Base-by-base conservation (phyloP, 2,329 filamentous ascomycete species). In the Alternaria sp. region DNA sequence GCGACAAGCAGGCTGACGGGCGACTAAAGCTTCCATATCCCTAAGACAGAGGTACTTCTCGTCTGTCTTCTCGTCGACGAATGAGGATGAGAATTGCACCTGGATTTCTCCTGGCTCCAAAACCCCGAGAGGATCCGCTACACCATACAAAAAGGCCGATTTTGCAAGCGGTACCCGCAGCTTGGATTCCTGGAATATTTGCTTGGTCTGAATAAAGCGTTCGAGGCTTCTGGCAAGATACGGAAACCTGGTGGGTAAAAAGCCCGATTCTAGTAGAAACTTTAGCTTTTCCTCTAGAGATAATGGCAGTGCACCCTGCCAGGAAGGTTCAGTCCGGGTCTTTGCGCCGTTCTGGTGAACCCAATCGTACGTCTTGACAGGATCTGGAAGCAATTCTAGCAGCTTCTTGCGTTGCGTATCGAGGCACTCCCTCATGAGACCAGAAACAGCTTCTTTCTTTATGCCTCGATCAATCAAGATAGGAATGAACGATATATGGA, bases 401-500 rank as follows among this genome's bases (percentile, higher is more conserved):
- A 89, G 81, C 0, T 81, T 79, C 0, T 83, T 79, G 2, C 91
- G 80, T 7, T 89, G 85, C 1, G 77, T 71, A 1, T 81, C 69
- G 0, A 92, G 77, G 1, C 84, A 82, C 0, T 82, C 74, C 0
- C 70, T 72, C 4, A 91, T 79, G 7, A 88, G 77, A 0, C 79
- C 60, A 0, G 81, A 80, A 0, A 94, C 80, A 0, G 76, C 74
- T 0, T 78, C 47, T 6, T 71, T 71, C 9, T 86, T 68, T 0
- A 82, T 80, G 0, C 89, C 86, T 30, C 88, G 82, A 34, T 90
- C 86, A 18, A 88, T 81, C 0, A 94, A 77, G 0, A 94, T 86
- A 0, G 88, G 86, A 2, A 94, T 83, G 51, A 93, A 88, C 28
- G 91, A 89, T 1, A 85, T 78, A 67, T 93, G 91, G 0, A 94